A percentile compares a stretch with the other conserved stretches of the same genome.
Conservation (phyloP, 495 filamentous ascomycete species). For the Trichoderma orchidacearum region DNA sequence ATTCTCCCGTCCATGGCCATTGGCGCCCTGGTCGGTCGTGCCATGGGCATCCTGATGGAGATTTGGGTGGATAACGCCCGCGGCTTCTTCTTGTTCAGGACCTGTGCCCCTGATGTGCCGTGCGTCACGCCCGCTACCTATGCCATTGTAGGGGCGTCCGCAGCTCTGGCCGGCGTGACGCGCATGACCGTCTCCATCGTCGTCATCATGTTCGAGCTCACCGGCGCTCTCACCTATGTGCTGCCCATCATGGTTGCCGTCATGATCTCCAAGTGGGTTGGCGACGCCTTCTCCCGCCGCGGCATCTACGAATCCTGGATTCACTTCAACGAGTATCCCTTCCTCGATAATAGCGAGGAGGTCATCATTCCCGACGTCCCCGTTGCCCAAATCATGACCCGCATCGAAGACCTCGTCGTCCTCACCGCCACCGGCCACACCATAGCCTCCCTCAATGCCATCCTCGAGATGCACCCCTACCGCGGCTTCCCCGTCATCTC, state of each 20-base stretch:
- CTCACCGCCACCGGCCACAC: conserved; percentile 82
- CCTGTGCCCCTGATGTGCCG: conserved; percentile 75
- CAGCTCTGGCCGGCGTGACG: conserved; percentile 89
- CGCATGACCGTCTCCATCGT: conserved; percentile 96
- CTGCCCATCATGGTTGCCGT: conserved; percentile 99
- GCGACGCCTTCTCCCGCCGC: conserved; percentile 84
- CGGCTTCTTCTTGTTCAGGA: conserved; percentile 57
- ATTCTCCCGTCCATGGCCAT: conserved; percentile 97
- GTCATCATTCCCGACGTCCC: conserved; percentile 68
- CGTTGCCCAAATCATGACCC: conserved; percentile 77
- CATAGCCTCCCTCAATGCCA: conserved; percentile 51
- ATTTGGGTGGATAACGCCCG: conserved; percentile 77
- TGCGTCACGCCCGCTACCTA: conserved; percentile 94
- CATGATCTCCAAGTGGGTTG: conserved; percentile 97
- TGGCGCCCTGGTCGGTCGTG: conserved; percentile 84
- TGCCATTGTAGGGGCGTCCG: conserved; percentile 94
- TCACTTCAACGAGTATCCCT: conserved; percentile 89
- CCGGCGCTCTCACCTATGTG: conserved; percentile 89
- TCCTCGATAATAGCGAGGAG: conserved; percentile 88
- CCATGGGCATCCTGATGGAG: conserved; percentile 76
- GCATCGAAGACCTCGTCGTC: conserved; percentile 77
- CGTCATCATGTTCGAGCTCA: conserved; percentile 98
- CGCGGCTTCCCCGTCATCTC: conserved; percentile 88
- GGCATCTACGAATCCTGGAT: conserved; percentile 99
- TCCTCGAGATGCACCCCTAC: conserved; percentile 62